Evolutionary conservation across 2,329 filamentous ascomycete species (phyloP).

Genomic region (Talaromyces sp.): DNA sequence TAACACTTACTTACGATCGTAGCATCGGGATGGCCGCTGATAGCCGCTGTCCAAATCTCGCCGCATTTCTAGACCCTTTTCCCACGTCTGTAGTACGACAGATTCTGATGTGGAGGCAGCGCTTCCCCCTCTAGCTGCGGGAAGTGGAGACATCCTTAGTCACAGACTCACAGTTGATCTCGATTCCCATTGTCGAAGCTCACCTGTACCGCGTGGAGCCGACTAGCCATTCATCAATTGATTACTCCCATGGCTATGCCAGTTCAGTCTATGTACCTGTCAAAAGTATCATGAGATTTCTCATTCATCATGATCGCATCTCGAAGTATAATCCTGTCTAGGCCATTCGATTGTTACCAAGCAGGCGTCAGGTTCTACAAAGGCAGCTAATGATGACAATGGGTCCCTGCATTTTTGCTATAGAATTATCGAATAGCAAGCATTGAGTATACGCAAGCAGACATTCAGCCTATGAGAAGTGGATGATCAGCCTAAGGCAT

Average conservation of each 20-base stretch:
- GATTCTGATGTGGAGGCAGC: not conserved
- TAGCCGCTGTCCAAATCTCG: not conserved
- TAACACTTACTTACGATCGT: not conserved
- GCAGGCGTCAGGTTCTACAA: not conserved
- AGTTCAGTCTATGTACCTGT: not conserved
- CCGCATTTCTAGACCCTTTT: not conserved
- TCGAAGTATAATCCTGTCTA: too few species aligned
- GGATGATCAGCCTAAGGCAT: not conserved
- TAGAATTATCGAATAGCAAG: not conserved
- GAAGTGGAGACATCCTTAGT: conserved; percentile 3
- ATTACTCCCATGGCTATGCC: too few species aligned
- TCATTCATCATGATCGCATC: too few species aligned
- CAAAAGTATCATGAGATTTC: too few species aligned
- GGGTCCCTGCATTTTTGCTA: not conserved
- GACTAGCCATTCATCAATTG: too few species aligned
- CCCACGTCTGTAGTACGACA: not conserved
- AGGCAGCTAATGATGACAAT: not conserved
- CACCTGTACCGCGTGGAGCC: not conserved
- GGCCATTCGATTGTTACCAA: not conserved
- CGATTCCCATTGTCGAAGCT: not conserved
- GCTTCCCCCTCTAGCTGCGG: not conserved
- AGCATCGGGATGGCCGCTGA: not conserved
- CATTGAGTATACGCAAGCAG: not conserved
- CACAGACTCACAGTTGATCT: too few species aligned
- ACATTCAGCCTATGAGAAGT: not conserved